A percentile compares a stretch with the other conserved stretches of the same genome.
Conservation (phyloP, 768 basidiomycete genomes). For the Pleurotus sapidus region DNA sequence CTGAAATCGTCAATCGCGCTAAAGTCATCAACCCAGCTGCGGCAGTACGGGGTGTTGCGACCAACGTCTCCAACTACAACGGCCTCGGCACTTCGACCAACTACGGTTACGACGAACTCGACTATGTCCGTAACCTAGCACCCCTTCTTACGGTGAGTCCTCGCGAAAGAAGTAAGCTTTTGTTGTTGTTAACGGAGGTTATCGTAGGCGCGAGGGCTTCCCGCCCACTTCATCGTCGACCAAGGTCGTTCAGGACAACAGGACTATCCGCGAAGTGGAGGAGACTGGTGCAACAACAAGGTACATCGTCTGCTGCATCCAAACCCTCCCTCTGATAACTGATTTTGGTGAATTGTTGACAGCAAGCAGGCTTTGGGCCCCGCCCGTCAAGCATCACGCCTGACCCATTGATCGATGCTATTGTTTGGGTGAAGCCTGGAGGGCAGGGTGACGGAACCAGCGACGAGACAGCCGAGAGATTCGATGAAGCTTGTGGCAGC, state of each 20-base stretch:
- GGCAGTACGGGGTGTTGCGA: slow-evolving; percentile 28
- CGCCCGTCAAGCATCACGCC: slow-evolving; percentile 29
- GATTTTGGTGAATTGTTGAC: no score
- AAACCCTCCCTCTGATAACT: no score
- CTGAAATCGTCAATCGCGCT: slow-evolving; percentile 23
- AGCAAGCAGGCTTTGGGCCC: slow-evolving; percentile 29
- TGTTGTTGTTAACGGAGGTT: no score
- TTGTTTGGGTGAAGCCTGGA: slow-evolving; percentile 41
- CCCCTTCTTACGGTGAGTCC: slow-evolving; percentile 21
- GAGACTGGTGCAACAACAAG: slow-evolving; percentile 8
- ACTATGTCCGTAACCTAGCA: slow-evolving; percentile 26
- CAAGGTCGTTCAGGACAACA: slow-evolving; percentile 4
- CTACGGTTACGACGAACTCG: slow-evolving; percentile 27
- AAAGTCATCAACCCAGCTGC: slow-evolving; percentile 20
- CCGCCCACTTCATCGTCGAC: slow-evolving; percentile 6
- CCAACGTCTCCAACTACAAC: slow-evolving; percentile 33
- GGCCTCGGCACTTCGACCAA: slow-evolving; percentile 23
- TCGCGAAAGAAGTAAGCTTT: no score
- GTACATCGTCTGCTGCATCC: neutral
- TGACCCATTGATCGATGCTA: slow-evolving; percentile 26
- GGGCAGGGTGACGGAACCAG: slow-evolving; percentile 38
- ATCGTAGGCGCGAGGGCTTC: neutral
- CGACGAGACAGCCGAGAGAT: slow-evolving; percentile 26
- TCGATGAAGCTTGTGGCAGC: slow-evolving; percentile 24
- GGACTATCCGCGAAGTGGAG: slow-evolving; percentile 2